phyloP scores from a whole-genome alignment of 345 rosid species.

The Cochlearia excelsa region DNA sequence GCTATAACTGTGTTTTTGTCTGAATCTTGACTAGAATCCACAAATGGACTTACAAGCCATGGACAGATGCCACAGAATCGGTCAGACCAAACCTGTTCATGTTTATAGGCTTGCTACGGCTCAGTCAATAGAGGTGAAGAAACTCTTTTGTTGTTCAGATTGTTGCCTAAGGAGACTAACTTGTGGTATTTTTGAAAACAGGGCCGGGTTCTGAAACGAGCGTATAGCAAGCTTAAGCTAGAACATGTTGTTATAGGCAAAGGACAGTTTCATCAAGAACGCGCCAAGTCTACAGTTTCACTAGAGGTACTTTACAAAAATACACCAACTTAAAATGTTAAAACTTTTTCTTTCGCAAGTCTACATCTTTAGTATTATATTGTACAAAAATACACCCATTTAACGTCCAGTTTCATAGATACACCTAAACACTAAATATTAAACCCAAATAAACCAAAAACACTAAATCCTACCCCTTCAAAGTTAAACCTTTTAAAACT shows the following conservation, averaged over 20 bases:
- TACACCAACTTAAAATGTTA: background rate
- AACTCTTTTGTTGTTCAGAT: constrained; percentile 13
- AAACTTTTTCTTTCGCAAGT: too few species aligned
- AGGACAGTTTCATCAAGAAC: constrained; percentile 93
- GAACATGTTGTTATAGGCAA: constrained; percentile 94
- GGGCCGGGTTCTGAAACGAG: constrained; percentile 91
- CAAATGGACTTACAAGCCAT: constrained; percentile 99
- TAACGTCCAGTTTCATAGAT: too few species aligned
- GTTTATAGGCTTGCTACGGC: constrained; percentile 94
- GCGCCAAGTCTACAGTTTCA: constrained; percentile 36
- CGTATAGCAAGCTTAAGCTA: constrained; percentile 84
- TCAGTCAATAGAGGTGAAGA: constrained; percentile 76
- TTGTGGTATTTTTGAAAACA: constrained; percentile 31
- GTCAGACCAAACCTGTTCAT: constrained; percentile 99
- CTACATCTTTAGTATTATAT: too few species aligned
- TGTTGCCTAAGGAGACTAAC: constrained; percentile 23
- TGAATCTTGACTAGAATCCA: constrained; percentile 61
- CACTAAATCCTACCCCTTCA: background rate
- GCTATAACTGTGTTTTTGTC: constrained; percentile 23
- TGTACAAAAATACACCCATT: too few species aligned
- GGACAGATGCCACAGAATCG: constrained; percentile 99
- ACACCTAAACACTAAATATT: too few species aligned
- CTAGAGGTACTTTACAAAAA: constrained; percentile 43
- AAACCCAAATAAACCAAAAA: too few species aligned
- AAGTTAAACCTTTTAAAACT: background rate